Conservation (phyloP, 345 rosid species). For the Passiflora organensis region DNA sequence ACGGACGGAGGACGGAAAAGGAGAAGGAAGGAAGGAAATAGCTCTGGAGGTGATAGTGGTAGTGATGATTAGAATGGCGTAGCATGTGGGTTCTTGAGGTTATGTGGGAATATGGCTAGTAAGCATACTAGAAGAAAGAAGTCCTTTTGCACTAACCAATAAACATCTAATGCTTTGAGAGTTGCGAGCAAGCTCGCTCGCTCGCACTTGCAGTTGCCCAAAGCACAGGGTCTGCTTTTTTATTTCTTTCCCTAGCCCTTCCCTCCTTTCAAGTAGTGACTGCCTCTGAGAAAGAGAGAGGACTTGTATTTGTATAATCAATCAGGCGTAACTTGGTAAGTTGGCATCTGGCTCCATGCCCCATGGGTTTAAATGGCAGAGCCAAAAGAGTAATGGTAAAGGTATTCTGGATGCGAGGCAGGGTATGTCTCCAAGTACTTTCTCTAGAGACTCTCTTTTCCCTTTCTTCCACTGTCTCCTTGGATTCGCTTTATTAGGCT, state of each 20-base stretch:
- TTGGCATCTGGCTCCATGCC: conserved; percentile 23
- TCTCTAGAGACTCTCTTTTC: conserved; percentile 8
- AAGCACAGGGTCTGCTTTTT: conserved; percentile 25
- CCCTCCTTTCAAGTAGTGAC: conserved; percentile 22
- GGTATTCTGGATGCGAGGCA: conserved; percentile 23
- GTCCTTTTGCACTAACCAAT: conserved; percentile 21
- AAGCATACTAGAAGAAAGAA: conserved; percentile 25
- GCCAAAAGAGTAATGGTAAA: conserved; percentile 8
- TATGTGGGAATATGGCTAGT: conserved; percentile 27
- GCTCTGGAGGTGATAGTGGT: conserved; percentile 13
- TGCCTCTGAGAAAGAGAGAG: conserved; percentile 19
- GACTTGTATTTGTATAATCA: too few relatives aligned
- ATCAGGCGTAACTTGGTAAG: too few relatives aligned
- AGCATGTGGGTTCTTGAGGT: conserved; percentile 45
- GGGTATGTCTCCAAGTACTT: conserved; percentile 22
- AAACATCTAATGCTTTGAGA: conserved; percentile 38
- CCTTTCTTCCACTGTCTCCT: conserved; percentile 10
- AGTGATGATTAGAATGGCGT: conserved; percentile 19
- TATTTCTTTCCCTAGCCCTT: conserved; percentile 15
- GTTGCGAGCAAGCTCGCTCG: conserved; percentile 53
- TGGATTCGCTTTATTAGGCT: conserved; percentile 22
- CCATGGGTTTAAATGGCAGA: conserved; percentile 13
- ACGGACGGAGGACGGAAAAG: conserved; percentile 4
- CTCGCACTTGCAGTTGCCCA: conserved; percentile 48
- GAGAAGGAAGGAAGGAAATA: background rate